Evolutionary conservation across 2,329 filamentous ascomycete genomes (phyloP), one percentile per base, ranked within the genome.

Genomic region (Apiospora phragmitis): DNA sequence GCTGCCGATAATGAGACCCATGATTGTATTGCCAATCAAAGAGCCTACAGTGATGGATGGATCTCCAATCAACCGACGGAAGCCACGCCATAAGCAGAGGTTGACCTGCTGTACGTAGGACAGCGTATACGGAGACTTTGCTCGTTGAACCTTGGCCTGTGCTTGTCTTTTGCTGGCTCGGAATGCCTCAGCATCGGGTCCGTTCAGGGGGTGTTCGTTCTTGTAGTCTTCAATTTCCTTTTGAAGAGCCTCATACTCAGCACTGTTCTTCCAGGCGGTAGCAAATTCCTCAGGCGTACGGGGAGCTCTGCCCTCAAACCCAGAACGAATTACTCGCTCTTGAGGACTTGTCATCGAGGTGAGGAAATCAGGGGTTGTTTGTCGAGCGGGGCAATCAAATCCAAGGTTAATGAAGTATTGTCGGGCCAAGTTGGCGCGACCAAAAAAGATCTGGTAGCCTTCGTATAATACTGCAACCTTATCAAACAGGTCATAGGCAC

Each of bases 1-100:
- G 71, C 90, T 91, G 67, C 91, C 81, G 72, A 97, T 89, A 76
- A 97, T 91, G 72, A 97, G 84, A 69, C 91, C 88, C 87, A 95
- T 92, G 75, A 89, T 82, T 49, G 89, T 87, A 81, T 96, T 96
- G 72, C 89, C 92, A 69, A 94, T 83, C 29, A 90, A 84, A 0
- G 94, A 94, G 0, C 59, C 69, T 41, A 76, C 62, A 35, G 74
- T 73, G 71, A 73, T 68, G 49, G 70, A 70, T 6, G 75, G 75
- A 21, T 75, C 73, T 7, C 70, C 70, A 29, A 71, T 73, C 32
- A 76, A 68, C 16, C 74, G 68, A 16, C 66, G 68, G 18, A 71
- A 70, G 4, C 70, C 69, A 8, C 75, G 74, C 72, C 74, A 75
- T 49, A 76, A 43, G 38, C 73, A 75, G 26, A 76, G 71, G 42